Conservation (phyloP, 495 filamentous ascomycete species). For the Cercophora samala region DNA sequence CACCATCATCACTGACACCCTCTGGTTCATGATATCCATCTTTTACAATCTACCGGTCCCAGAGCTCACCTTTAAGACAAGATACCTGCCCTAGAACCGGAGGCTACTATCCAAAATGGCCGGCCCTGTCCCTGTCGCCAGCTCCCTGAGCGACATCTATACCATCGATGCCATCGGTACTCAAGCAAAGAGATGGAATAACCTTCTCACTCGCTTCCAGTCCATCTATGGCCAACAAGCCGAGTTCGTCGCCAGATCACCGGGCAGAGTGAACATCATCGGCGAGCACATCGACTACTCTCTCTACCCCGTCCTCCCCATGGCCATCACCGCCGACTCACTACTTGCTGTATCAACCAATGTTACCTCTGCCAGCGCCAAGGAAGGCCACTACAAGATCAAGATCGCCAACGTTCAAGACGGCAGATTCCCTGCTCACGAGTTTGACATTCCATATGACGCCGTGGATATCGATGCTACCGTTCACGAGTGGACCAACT, state of each 20-base stretch:
- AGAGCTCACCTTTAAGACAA: neutral
- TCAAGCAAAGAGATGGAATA: conserved; percentile 67
- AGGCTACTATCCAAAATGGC: conserved; percentile 43
- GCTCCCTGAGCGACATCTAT: conserved; percentile 65
- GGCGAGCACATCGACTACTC: conserved; percentile 99
- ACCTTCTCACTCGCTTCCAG: conserved; percentile 67
- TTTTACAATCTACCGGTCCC: neutral
- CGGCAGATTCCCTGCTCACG: conserved; percentile 68
- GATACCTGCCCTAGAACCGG: neutral
- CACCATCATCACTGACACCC: neutral
- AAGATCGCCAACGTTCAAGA: conserved; percentile 74
- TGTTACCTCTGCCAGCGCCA: conserved; percentile 31
- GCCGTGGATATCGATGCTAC: conserved; percentile 77
- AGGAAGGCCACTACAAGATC: conserved; percentile 40
- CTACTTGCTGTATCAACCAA: conserved; percentile 77
- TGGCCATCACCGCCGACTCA: conserved; percentile 88
- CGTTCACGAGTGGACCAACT: conserved; percentile 93
- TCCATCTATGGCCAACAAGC: conserved; percentile 65
- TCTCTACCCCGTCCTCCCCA: conserved; percentile 91
- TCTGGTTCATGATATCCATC: neutral
- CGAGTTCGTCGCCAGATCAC: conserved; percentile 83
- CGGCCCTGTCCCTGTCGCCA: conserved; percentile 56
- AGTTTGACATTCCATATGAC: conserved; percentile 67
- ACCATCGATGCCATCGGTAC: conserved; percentile 54
- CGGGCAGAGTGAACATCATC: conserved; percentile 95